phyloP scores from a whole-genome alignment of 306 rosid species.

The Quercus rubra region DNA sequence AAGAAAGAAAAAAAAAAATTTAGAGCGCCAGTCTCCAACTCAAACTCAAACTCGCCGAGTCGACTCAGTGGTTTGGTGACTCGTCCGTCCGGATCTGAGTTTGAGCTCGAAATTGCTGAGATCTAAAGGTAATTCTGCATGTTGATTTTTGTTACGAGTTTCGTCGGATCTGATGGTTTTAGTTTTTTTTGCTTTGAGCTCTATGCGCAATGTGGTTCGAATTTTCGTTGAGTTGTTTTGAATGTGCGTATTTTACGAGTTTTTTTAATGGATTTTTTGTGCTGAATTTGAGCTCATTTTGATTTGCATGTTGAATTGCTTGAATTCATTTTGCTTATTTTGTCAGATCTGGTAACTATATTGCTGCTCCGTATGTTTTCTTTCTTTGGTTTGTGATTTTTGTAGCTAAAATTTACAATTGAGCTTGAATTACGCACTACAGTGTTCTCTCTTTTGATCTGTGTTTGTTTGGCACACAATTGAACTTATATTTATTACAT shows the following conservation, averaged over 20 bases:
- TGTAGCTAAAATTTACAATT: neutral
- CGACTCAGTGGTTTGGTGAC: conserved; percentile 25
- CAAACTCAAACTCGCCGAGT: conserved; percentile 17
- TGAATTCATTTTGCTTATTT: neutral
- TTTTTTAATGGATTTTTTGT: neutral
- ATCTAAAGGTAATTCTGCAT: conserved; percentile 21
- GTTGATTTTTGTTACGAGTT: neutral
- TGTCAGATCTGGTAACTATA: conserved; percentile 41
- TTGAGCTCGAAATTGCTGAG: conserved; percentile 13
- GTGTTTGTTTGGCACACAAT: neutral
- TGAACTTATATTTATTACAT: neutral
- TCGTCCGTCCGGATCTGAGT: conserved; percentile 32
- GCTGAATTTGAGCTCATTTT: conserved; percentile 13
- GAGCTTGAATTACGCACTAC: neutral
- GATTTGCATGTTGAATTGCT: neutral
- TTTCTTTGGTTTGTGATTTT: neutral
- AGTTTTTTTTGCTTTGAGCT: neutral
- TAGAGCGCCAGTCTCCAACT: neutral
- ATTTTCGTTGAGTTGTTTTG: neutral
- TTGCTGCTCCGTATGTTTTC: neutral
- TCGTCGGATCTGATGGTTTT: neutral
- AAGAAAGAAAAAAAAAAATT: neutral
- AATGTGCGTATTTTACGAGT: neutral
- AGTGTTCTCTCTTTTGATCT: neutral
- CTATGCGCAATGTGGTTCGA: neutral